These are phyloP conservation scores for Syzygium malaccense DNA, from an alignment of 441 rosid species.

Conservation along the genomic window DNA sequence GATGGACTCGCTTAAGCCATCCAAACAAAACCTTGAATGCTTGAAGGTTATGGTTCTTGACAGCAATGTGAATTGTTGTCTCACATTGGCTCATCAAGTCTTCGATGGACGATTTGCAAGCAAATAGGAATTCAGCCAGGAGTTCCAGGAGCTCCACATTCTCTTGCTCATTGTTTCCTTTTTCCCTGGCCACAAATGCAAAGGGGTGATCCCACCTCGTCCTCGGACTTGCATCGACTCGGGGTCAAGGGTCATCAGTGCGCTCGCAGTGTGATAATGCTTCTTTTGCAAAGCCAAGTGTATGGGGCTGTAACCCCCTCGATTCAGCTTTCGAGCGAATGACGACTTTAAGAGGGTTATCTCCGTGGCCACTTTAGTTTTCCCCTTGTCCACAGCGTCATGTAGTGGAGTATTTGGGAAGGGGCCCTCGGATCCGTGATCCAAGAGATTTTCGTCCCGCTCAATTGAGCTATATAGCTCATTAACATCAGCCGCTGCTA, in stretches of 20 bases:
- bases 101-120: rapidly evolving
- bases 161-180: neutral
- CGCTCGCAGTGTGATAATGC: neutral
- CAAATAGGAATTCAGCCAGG: rapidly evolving
- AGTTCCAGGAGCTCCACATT: neutral
- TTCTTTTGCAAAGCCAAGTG: neutral
- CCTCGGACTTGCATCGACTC: neutral
- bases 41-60: rapidly evolving
- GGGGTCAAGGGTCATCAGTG: rapidly evolving
- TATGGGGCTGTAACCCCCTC: rapidly evolving
- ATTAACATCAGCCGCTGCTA: rapidly evolving
- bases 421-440: neutral
- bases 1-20: neutral
- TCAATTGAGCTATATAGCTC: neutral
- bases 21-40: neutral
- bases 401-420: neutral
- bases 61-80: rapidly evolving
- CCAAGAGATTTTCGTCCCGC: neutral
- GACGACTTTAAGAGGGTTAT: rapidly evolving
- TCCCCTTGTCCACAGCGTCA: rapidly evolving
- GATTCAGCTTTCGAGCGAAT: rapidly evolving
- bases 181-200: rapidly evolving
- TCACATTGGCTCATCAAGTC: rapidly evolving
- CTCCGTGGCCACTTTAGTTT: neutral
- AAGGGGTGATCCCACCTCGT: neutral